Base-by-base conservation (phyloP, 129 eudicot genomes). In the sunflower (Helianthus annuus) region DNA sequence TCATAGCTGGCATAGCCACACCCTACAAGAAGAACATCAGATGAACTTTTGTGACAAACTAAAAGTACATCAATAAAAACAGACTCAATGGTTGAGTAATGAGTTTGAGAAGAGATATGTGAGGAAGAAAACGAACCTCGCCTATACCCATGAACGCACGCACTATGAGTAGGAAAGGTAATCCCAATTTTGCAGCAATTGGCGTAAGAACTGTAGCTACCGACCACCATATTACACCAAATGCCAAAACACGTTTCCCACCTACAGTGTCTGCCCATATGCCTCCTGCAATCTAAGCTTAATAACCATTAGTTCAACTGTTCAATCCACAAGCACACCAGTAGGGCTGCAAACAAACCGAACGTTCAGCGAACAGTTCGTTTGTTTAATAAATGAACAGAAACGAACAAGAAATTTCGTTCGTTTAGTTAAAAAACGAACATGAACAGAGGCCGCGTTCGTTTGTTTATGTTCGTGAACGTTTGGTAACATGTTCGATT, bases 211-310 rank as follows among this genome's bases (percentile, higher is more conserved):
- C 64, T 48, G 98, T 92, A 45, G 98, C 98, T 71, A 92, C 53
- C 57, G 98, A 92, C 98, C 98, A 92, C 98, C 98, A 92, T 72
- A 89, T 82, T 15, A 92, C 98, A 60, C 91, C 98, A 24, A 92
- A 92, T 46, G 88, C 96, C 64, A 92, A 81, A 52, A 92, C 98
- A 63, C 72, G 70, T 78, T 92, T 92, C 61, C 98, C 98, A 29
- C 98, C 98, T 55, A 89, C 87, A 56, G 95, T 92, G 91, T 92
- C 98, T 34, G 98, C 98, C 98, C 96, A 92, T 10, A 92, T 92
- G 67, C 98, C 98, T 76, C 98, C 98, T 64, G 98, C 98, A 74
- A 92, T 74, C 98, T 92, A 85, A 66, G 74, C 70, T 67, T 73
- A 63, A n/a, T 70, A 69, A 75, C 61, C 52, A 48, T 80, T 74